These are phyloP conservation scores for Zoysia pacifica DNA, from an alignment of 176 grass and related monocot genomes.

Conservation along the genomic window DNA sequence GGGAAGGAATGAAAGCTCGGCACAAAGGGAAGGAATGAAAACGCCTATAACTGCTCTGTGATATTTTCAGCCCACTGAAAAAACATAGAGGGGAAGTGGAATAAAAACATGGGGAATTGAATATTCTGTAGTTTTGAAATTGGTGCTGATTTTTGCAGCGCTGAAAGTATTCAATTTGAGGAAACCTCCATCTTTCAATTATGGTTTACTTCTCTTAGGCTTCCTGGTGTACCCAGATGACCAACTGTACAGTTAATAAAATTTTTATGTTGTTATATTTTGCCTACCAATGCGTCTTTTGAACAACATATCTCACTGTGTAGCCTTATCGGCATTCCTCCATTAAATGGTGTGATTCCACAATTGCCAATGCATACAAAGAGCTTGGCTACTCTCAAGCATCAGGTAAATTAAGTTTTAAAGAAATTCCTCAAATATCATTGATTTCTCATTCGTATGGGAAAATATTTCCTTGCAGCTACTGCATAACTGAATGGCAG, in stretches of 20 bases:
- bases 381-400: conserved; percentile 97
- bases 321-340: conserved; percentile 91
- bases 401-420: conserved; percentile 61
- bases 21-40: too few relatives aligned
- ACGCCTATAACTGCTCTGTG: too few relatives aligned
- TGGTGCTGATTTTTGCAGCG: conserved; percentile 36
- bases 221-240: conserved; percentile 72
- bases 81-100: too few relatives aligned
- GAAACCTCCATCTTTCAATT: conserved; percentile 96
- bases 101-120: too few relatives aligned
- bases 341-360: conserved; percentile 96
- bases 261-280: conserved; percentile 8
- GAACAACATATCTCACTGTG: conserved; percentile 77
- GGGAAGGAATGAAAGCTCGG: too few relatives aligned
- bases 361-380: conserved; percentile 99
- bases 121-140: too few relatives aligned
- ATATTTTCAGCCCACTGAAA: too few relatives aligned
- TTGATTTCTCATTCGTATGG: conserved; percentile 21
- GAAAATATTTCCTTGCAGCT: conserved; percentile 50
- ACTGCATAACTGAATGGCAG: conserved; percentile 78
- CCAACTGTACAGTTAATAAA: conserved; percentile 7
- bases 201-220: conserved; percentile 93
- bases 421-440: conserved; percentile 3
- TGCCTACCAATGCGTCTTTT: conserved; percentile 21
- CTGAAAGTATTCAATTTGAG: conserved; percentile 95